Evolutionary conservation across 208 protist species (phyloP).

Genomic region (Leishmania major): DNA sequence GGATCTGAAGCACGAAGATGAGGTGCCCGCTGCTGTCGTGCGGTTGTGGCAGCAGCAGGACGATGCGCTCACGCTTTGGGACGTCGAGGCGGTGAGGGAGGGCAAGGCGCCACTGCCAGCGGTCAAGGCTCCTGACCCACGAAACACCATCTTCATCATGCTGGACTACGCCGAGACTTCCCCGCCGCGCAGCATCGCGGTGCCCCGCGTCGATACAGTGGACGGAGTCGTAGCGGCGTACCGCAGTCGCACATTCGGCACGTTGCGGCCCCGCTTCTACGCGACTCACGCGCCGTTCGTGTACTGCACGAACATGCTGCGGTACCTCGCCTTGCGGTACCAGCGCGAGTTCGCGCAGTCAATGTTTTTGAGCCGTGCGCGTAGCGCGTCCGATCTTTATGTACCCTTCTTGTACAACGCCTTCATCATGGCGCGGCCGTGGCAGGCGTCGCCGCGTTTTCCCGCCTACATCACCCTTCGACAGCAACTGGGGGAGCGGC

Average conservation of each 20-base stretch:
- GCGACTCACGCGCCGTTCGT: slow-evolving; percentile 67
- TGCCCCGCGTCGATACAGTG: slow-evolving; percentile 23
- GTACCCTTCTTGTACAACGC: slow-evolving; percentile 72
- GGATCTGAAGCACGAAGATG: slow-evolving; percentile 13
- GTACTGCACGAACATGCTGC: slow-evolving; percentile 67
- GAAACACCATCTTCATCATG: slow-evolving; percentile 6
- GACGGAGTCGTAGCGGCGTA: slow-evolving; percentile 14
- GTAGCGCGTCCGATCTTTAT: slow-evolving; percentile 39
- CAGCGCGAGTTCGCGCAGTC: slow-evolving; percentile 39
- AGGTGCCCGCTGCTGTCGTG: slow-evolving; percentile 1
- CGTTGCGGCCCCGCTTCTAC: slow-evolving; percentile 35
- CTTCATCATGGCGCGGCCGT: slow-evolving; percentile 61
- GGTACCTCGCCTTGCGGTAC: slow-evolving; percentile 47
- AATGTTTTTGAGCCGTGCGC: slow-evolving; percentile 31
- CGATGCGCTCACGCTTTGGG: not conserved
- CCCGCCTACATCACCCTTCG: slow-evolving; percentile 32
- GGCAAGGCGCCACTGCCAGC: slow-evolving; percentile 4
- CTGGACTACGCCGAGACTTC: slow-evolving; percentile 5
- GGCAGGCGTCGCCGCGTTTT: slow-evolving; percentile 51
- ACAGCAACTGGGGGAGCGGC: slow-evolving; percentile 3
- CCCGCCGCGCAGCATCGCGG: not conserved
- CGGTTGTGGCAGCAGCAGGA: slow-evolving; percentile 22
- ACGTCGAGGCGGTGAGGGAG: slow-evolving; percentile 5
- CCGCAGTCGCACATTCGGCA: slow-evolving; percentile 4
- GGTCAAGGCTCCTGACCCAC: slow-evolving; percentile 1